Percentiles rank a stretch among this genome's conserved stretches.
phyloP scores from a whole-genome alignment of 2,329 filamentous ascomycete genomes.

The Plectosphaerella cucumerina region DNA sequence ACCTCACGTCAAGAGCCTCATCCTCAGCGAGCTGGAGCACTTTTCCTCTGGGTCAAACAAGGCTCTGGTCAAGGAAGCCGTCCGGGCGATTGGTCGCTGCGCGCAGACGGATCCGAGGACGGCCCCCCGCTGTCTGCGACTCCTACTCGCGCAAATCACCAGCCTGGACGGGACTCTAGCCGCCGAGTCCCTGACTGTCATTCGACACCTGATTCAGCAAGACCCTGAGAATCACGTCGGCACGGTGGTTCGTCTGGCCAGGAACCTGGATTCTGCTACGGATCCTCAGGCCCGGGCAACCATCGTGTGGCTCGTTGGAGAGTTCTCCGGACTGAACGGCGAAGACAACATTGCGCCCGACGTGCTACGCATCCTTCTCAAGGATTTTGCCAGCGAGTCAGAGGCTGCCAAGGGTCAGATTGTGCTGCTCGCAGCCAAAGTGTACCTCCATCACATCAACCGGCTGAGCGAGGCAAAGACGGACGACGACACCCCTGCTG shows the following conservation, averaged over 20 bases:
- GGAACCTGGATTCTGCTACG: slow-evolving; percentile 83
- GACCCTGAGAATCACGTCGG: slow-evolving; percentile 75
- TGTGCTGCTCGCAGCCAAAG: slow-evolving; percentile 88
- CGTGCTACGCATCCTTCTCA: slow-evolving; percentile 81
- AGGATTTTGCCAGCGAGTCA: slow-evolving; percentile 77
- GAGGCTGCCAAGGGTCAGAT: slow-evolving; percentile 90
- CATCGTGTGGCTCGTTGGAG: slow-evolving; percentile 95
- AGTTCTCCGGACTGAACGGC: slow-evolving; percentile 76
- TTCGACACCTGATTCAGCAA: slow-evolving; percentile 92
- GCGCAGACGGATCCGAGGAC: slow-evolving; percentile 72
- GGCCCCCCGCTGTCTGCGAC: slow-evolving; percentile 72
- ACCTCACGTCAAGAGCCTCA: slow-evolving; percentile 72
- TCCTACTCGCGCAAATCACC: slow-evolving; percentile 83
- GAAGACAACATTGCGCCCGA: slow-evolving; percentile 91
- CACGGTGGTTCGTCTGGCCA: slow-evolving; percentile 85
- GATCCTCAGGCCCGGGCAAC: slow-evolving; percentile 87
- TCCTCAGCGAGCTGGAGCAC: slow-evolving; percentile 90
- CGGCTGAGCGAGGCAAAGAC: slow-evolving; percentile 44
- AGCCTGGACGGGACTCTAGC: slow-evolving; percentile 84
- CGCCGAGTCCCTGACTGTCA: slow-evolving; percentile 89
- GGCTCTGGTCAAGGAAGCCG: slow-evolving; percentile 78
- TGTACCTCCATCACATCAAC: slow-evolving; percentile 86
- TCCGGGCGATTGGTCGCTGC: slow-evolving; percentile 89
- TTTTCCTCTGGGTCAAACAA: slow-evolving; percentile 71
- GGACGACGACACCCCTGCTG: slow-evolving; percentile 23